phyloP scores from a whole-genome alignment of 2,329 filamentous ascomycete genomes.

The Pyrenochaeta sp. region DNA sequence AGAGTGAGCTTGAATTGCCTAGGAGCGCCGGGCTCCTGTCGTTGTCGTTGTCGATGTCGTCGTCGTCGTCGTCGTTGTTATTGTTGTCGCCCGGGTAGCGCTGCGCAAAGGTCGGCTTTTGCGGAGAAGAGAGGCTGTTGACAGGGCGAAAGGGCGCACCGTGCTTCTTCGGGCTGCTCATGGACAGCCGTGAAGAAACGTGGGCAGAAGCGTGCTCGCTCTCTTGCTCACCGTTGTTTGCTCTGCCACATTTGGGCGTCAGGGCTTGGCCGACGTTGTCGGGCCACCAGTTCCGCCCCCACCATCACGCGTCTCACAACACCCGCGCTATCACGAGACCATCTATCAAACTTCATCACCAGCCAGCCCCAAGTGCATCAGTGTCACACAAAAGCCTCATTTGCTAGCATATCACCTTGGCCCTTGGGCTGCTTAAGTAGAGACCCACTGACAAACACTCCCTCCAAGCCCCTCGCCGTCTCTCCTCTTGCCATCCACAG shows the following conservation, averaged over 20 bases:
- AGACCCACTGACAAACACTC: too few species aligned
- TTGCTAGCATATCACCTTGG: too few species aligned
- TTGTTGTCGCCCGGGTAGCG: slow-evolving; percentile 7
- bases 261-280: slow-evolving; percentile 6
- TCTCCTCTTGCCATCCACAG: background rate
- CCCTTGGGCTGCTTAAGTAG: too few species aligned
- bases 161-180: slow-evolving; percentile 41
- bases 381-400: too few species aligned
- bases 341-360: too few species aligned
- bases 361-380: too few species aligned
- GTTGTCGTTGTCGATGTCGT: background rate
- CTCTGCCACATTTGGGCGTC: too few species aligned
- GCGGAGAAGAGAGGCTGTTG: slow-evolving; percentile 43
- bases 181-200: slow-evolving; percentile 11
- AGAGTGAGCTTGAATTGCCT: slow-evolving; percentile 47
- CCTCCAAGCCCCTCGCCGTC: background rate
- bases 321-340: slow-evolving; percentile 21
- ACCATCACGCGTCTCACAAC: slow-evolving; percentile 10
- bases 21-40: slow-evolving; percentile 3
- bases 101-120: slow-evolving; percentile 38
- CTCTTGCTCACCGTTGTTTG: too few species aligned
- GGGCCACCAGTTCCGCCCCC: background rate
- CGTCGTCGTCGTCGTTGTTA: background rate
- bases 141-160: slow-evolving; percentile 44
- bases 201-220: background rate